phyloP scores from a whole-genome alignment of 768 basidiomycete genomes.

The Amanita jacksonii region DNA sequence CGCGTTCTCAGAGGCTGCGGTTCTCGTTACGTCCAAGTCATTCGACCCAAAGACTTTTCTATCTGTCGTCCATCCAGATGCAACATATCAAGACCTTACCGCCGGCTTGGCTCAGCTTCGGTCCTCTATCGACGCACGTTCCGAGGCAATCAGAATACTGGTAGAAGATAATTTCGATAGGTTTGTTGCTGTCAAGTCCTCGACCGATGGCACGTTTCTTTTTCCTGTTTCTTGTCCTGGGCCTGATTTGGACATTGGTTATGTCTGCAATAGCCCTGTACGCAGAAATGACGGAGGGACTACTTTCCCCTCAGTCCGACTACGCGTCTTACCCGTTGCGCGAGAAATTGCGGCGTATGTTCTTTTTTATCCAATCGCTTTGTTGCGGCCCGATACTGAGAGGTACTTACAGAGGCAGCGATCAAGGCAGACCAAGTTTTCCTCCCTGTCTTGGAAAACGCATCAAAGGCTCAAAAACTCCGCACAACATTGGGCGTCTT shows the following conservation, averaged over 20 bases:
- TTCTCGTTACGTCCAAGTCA: constrained; percentile 83
- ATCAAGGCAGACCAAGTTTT: constrained; percentile 94
- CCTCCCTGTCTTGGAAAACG: constrained; percentile 90
- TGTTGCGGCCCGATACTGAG: constrained; percentile 1
- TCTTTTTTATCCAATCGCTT: constrained; percentile 2
- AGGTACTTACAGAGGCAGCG: constrained; percentile 56
- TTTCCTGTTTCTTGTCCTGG: background rate
- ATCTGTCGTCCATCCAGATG: constrained; percentile 86
- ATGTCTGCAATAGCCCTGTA: constrained; percentile 54
- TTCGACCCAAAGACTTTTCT: constrained; percentile 96
- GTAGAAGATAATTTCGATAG: constrained; percentile 98
- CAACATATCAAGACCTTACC: constrained; percentile 86
- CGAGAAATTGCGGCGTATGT: constrained; percentile 77
- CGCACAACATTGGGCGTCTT: constrained; percentile 91
- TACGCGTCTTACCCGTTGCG: constrained; percentile 76
- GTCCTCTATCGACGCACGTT: constrained; percentile 78
- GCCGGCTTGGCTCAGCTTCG: constrained; percentile 67
- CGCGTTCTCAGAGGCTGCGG: constrained; percentile 51
- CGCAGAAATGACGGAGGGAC: constrained; percentile 87
- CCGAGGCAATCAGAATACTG: constrained; percentile 87
- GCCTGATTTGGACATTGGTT: constrained; percentile 6
- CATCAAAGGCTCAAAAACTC: constrained; percentile 88
- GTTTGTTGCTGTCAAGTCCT: constrained; percentile 95
- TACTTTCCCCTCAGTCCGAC: constrained; percentile 67
- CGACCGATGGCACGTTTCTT: constrained; percentile 69